Base-by-base conservation (phyloP, 768 basidiomycete species). In the Amanita rubescens region DNA sequence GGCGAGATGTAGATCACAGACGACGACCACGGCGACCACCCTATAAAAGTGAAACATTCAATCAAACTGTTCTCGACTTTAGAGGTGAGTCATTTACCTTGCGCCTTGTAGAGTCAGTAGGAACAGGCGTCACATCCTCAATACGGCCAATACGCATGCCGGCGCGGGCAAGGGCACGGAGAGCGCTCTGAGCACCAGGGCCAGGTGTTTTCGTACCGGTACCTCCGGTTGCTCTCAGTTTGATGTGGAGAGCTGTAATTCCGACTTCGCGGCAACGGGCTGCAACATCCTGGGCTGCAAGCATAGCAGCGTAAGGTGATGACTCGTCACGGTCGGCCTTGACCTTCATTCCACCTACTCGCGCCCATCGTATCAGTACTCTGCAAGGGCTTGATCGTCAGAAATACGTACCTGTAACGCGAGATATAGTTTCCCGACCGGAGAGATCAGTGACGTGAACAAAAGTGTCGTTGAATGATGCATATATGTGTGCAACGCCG, bases 241-340 rank as follows among this genome's bases (percentile, higher is more conserved):
- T 99, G 81, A 99, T 85, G 79, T 98, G 96, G 59, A 98, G 87
- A 51, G 95, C 95, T 60, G 91, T 97, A 74, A 99, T 88, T 53
- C 96, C 96, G 62, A 98, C 91, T 75, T 98, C 96, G 68, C 90
- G 90, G 87, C 96, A 99, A 62, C 94, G 91, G 49, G 78, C 70
- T 55, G 95, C 95, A 61, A 94, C 93, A 63, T 98, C 95, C 77
- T 98, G 95, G 39, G 95, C 94, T 52, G 95, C 95, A 70, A 98
- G 78, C 94, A 96, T 95, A 69, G 94, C 93, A 49, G 94, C 92
- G 67, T 96, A 91, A 15, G 90, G 91, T 20, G 94, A 97, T 38
- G 94, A 97, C 76, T 99, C 96, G 76, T 99, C 96, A 74, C 96
- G 89, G 74, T 99, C 96, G 11, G 95, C 96, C 79, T 98, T 99